A percentile compares a stretch with the other conserved stretches of the same genome.
These are phyloP conservation scores for Aquanectria penicillioides DNA, from an alignment of 2,329 filamentous ascomycete species.

Conservation along the genomic window DNA sequence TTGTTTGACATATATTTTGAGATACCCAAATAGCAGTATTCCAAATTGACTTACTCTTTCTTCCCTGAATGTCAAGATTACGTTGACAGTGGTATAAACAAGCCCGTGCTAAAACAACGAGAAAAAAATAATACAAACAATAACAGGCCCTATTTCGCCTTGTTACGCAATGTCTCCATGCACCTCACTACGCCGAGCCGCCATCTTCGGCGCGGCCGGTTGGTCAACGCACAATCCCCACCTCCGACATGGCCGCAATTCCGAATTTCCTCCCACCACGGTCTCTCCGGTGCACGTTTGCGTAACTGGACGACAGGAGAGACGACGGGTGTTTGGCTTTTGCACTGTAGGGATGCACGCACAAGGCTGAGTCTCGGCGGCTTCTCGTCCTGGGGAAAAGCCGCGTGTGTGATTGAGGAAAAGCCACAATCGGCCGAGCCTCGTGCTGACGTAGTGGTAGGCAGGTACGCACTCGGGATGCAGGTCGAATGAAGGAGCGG, in stretches of 20 bases:
- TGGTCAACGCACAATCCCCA: background rate
- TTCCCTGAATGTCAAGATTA: no score
- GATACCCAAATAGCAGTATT: constrained; percentile 28
- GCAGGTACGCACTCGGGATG: background rate
- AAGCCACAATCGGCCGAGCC: background rate
- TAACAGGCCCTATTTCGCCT: background rate
- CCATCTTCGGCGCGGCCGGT: constrained; percentile 18
- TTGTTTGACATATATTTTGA: constrained; percentile 24
- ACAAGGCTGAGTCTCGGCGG: background rate
- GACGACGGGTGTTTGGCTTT: background rate
- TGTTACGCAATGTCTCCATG: constrained; percentile 2
- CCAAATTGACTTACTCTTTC: background rate
- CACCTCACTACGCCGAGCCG: constrained; percentile 5
- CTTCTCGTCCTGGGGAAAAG: background rate
- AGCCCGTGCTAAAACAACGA: background rate
- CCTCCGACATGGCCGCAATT: background rate
- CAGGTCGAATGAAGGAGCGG: background rate
- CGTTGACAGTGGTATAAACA: no score
- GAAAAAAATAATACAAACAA: background rate
- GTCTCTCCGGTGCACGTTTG: constrained; percentile 1
- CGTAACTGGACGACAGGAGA: background rate
- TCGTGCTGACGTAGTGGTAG: background rate
- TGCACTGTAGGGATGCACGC: background rate
- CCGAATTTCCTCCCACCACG: background rate
- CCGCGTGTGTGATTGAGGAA: background rate